phyloP scores from a whole-genome alignment of 306 rosid species.

The Casuarina glauca region DNA sequence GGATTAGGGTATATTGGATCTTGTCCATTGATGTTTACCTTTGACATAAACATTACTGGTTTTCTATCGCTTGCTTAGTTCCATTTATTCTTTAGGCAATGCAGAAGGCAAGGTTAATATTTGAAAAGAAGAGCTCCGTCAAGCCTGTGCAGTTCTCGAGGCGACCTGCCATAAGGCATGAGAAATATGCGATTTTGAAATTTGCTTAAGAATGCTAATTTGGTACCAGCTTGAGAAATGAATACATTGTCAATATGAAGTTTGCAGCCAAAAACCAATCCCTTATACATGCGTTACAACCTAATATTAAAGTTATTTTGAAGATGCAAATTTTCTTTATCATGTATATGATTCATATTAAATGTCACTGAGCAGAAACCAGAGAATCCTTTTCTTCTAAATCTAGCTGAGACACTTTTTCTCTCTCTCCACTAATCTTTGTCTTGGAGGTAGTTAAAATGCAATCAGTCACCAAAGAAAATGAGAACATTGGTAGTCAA shows the following conservation, averaged over 20 bases:
- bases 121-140: constrained; percentile 74
- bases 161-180: constrained; percentile 40
- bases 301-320: not conserved
- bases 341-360: not conserved
- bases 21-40: not conserved
- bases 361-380: not conserved
- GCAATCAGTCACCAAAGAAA: not conserved
- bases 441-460: not conserved
- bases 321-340: not conserved
- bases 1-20: too few species aligned
- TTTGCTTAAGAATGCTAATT: constrained; percentile 3
- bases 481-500: constrained; percentile 6
- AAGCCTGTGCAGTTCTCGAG: constrained; percentile 81
- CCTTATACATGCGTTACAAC: not conserved
- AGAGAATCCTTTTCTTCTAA: not conserved
- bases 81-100: constrained; percentile 54
- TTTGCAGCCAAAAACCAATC: constrained; percentile 2
- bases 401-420: not conserved
- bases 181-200: constrained; percentile 17
- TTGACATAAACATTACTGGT: not conserved
- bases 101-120: constrained; percentile 71
- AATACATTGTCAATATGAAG: not conserved
- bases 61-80: not conserved
- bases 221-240: not conserved
- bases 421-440: not conserved